These are phyloP conservation scores for Ehretia macrophylla DNA, from an alignment of 257 asterid species.

Conservation along the genomic window DNA sequence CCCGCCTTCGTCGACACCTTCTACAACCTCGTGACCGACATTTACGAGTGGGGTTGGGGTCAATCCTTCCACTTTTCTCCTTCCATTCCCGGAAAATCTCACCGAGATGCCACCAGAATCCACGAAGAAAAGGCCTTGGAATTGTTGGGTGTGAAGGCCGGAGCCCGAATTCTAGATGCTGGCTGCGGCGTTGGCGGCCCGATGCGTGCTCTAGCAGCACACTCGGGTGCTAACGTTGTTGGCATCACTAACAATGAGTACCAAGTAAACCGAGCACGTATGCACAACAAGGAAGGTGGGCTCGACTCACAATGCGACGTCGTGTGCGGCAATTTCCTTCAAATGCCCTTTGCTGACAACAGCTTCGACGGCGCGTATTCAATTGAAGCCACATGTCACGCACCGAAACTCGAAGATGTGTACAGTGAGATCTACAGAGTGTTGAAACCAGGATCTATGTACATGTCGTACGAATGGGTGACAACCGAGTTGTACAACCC, in stretches of 20 bases:
- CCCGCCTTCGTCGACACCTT: conserved; percentile 81
- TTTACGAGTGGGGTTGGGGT: conserved; percentile 94
- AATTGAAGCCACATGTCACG: conserved; percentile 77
- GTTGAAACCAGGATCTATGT: conserved; percentile 54
- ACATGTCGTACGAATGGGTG: conserved; percentile 78
- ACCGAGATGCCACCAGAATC: conserved; percentile 66
- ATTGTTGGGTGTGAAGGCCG: conserved; percentile 47
- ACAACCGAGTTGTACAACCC: conserved; percentile 59
- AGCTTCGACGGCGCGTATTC: conserved; percentile 78
- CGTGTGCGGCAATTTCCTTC: conserved; percentile 69
- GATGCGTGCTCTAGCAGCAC: conserved; percentile 85
- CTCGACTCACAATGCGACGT: conserved; percentile 59
- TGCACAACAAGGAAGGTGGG: conserved; percentile 69
- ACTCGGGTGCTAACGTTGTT: conserved; percentile 65
- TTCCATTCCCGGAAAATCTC: conserved; percentile 53
- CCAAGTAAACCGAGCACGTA: conserved; percentile 57
- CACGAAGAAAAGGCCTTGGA: conserved; percentile 86
- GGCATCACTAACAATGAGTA: conserved; percentile 81
- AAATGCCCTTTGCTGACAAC: conserved; percentile 63
- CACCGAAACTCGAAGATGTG: conserved; percentile 64
- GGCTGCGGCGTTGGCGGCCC: conserved; percentile 88
- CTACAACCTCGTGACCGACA: conserved; percentile 79
- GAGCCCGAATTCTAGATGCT: conserved; percentile 55
- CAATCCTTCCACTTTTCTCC: conserved; percentile 83
- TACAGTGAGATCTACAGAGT: conserved; percentile 75